phyloP scores from a whole-genome alignment of 83 land plant species.

The Picea engelmannii region DNA sequence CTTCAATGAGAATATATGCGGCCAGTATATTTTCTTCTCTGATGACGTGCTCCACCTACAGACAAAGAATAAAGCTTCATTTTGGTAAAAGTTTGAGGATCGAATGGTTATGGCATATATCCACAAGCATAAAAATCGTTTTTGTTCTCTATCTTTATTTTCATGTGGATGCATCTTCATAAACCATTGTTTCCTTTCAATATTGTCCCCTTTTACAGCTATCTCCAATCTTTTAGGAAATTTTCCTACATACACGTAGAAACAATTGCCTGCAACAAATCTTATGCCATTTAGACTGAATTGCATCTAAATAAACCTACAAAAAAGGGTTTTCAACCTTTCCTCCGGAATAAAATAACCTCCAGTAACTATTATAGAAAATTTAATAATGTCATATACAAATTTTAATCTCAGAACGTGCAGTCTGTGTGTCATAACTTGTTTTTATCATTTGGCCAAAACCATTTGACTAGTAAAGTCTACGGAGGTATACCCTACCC shows the following conservation, averaged over 20 bases:
- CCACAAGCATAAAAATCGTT: background rate
- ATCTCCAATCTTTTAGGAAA: background rate
- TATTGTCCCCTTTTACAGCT: background rate
- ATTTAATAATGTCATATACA: background rate
- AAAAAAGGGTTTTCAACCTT: background rate
- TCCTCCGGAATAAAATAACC: background rate
- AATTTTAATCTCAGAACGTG: background rate
- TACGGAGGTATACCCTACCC: no score
- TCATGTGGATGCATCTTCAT: no score
- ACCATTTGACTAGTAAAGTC: background rate
- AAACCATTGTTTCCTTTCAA: background rate
- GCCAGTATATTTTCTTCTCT: conserved; percentile 73
- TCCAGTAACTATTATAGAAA: background rate
- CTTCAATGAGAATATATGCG: conserved; percentile 40
- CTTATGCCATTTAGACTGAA: background rate
- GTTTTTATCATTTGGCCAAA: background rate
- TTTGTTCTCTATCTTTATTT: conserved; percentile 8
- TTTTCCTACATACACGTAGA: background rate
- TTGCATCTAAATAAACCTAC: background rate
- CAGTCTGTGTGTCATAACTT: background rate
- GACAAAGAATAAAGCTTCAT: background rate
- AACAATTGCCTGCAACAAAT: background rate
- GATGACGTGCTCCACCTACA: conserved; percentile 61
- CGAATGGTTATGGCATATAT: background rate
- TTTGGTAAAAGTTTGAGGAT: background rate